These are phyloP conservation scores for Globisporangium splendens DNA, from an alignment of 352 stramenopile genomes.

Conservation along the genomic window DNA sequence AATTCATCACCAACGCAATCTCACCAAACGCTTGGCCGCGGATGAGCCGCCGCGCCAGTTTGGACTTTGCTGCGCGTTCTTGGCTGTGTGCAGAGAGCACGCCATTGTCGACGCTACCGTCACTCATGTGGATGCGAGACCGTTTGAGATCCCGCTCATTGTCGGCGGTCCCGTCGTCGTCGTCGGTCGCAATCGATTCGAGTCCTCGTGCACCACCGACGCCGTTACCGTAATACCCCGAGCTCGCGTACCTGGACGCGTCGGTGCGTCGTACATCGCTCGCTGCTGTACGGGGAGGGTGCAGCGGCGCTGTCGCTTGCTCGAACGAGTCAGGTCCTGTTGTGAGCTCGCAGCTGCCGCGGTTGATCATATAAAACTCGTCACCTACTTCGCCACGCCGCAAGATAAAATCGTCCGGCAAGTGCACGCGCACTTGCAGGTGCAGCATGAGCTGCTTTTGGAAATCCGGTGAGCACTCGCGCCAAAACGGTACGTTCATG, in stretches of 20 bases:
- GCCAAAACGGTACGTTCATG: slow-evolving; percentile 35
- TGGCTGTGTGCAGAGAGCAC: neutral
- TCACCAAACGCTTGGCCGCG: slow-evolving; percentile 28
- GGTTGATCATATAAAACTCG: slow-evolving; percentile 71
- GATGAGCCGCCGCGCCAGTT: slow-evolving; percentile 8
- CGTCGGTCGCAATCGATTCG: no score
- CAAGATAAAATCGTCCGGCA: slow-evolving; percentile 64
- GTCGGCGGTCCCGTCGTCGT: no score
- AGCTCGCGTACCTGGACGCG: neutral
- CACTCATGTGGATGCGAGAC: neutral
- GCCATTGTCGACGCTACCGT: neutral
- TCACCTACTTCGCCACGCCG: slow-evolving; percentile 40
- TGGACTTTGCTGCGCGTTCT: neutral
- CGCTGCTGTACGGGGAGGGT: neutral
- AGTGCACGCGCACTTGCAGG: slow-evolving; percentile 49
- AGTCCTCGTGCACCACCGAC: no score
- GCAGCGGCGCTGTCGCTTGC: neutral
- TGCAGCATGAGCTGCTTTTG: slow-evolving; percentile 48
- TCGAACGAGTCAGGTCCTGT: neutral
- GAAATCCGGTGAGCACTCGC: slow-evolving; percentile 46
- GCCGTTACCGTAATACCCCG: neutral
- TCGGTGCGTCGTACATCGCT: neutral
- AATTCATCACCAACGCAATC: slow-evolving; percentile 26
- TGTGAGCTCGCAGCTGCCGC: slow-evolving; percentile 44
- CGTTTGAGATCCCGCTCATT: neutral